phyloP scores from a whole-genome alignment of 805 yeast genomes.

The Ogataea methanolica region DNA sequence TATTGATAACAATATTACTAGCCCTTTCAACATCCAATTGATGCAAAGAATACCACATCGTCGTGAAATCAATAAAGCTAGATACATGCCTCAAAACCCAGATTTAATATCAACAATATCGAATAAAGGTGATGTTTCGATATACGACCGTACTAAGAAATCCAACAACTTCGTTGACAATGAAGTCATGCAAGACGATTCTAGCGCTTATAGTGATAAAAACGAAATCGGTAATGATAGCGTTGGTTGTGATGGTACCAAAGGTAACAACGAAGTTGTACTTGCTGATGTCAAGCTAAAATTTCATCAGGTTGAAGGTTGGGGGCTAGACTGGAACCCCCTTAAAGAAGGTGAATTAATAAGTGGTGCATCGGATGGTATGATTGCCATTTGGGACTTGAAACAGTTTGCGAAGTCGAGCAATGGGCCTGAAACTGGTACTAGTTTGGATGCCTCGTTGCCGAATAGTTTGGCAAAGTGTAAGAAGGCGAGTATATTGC shows the following conservation, averaged over 20 bases:
- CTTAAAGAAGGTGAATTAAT: slow-evolving; percentile 55
- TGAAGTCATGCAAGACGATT: background rate
- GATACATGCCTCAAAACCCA: slow-evolving; percentile 82
- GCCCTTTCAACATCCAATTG: slow-evolving; percentile 3
- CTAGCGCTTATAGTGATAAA: background rate
- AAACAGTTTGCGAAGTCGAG: slow-evolving; percentile 29
- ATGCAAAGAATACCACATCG: slow-evolving; percentile 60
- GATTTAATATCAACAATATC: slow-evolving; percentile 73
- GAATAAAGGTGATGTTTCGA: slow-evolving; percentile 56
- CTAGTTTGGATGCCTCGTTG: background rate
- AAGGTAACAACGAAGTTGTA: slow-evolving; percentile 12
- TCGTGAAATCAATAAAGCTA: slow-evolving; percentile 70
- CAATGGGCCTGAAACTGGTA: slow-evolving; percentile 1
- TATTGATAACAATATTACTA: background rate
- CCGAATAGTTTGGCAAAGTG: background rate
- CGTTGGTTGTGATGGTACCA: background rate
- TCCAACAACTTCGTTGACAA: slow-evolving; percentile 39
- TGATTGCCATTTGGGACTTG: slow-evolving; percentile 65
- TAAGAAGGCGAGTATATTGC: slow-evolving; percentile 9
- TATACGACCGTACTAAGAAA: slow-evolving; percentile 85
- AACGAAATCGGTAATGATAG: background rate
- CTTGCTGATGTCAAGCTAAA: slow-evolving; percentile 22
- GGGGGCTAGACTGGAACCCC: slow-evolving; percentile 73
- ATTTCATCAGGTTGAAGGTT: slow-evolving; percentile 47
- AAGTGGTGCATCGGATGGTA: slow-evolving; percentile 61